Percentiles rank a stretch among this genome's conserved stretches.
phyloP scores from a whole-genome alignment of 2,329 filamentous ascomycete species.

The Pyricularia grisea region DNA sequence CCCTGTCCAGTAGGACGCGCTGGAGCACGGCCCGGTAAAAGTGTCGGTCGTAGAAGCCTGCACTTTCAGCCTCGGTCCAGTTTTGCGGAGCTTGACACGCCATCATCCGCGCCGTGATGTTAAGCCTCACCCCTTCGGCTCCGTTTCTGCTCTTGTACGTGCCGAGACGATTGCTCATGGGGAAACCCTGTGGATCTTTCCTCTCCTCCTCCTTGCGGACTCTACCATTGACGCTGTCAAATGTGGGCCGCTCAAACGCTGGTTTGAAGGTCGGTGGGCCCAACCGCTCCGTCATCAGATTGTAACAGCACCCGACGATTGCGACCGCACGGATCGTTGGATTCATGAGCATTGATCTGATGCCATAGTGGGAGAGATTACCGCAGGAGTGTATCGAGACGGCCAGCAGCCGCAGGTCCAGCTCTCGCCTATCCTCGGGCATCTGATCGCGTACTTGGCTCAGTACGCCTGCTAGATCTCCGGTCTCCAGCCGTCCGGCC shows the following conservation, averaged over 20 bases:
- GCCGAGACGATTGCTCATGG: constrained; percentile 69
- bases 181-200: constrained; percentile 86
- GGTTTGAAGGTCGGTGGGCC: constrained; percentile 82
- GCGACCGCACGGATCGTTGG: constrained; percentile 80
- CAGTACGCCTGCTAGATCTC: constrained; percentile 61
- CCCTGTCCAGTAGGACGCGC: constrained; percentile 80
- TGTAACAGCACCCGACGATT: constrained; percentile 97
- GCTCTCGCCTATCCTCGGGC: constrained; percentile 10
- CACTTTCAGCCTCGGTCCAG: constrained; percentile 75
- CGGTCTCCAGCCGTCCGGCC: constrained; percentile 63
- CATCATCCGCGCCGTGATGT: constrained; percentile 98
- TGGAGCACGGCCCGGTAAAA: constrained; percentile 89
- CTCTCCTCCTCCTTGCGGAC: constrained; percentile 58
- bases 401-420: constrained; percentile 59
- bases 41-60: constrained; percentile 83
- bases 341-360: constrained; percentile 78
- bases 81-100: constrained; percentile 91
- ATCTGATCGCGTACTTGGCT: constrained; percentile 43
- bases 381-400: constrained; percentile 96
- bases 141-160: constrained; percentile 46
- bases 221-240: constrained; percentile 59
- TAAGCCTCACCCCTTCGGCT: constrained; percentile 62
- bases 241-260: constrained; percentile 55
- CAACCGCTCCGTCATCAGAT: constrained; percentile 83
- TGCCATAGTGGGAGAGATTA: constrained; percentile 90